These are phyloP conservation scores for Ophiostoma quercus DNA, from an alignment of 2,329 filamentous ascomycete genomes.

Conservation along the genomic window DNA sequence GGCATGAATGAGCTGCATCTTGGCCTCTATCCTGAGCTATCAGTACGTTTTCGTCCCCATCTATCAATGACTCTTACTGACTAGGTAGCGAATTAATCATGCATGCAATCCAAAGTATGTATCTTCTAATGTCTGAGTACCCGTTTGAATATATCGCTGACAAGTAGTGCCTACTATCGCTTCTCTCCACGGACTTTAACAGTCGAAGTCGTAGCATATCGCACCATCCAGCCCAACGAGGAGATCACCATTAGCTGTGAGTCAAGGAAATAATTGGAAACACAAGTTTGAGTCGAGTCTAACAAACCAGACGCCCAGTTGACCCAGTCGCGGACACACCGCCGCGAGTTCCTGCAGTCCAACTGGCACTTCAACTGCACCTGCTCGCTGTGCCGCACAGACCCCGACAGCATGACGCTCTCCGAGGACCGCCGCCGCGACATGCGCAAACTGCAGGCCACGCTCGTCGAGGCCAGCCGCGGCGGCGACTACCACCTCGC, in stretches of 20 bases:
- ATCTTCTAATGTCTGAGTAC: neutral
- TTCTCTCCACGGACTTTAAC: neutral
- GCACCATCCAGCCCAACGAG: neutral
- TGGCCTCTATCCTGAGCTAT: neutral
- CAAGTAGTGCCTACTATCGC: neutral
- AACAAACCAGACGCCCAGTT: slow-evolving; percentile 19
- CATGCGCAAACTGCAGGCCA: slow-evolving; percentile 24
- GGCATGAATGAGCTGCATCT: neutral
- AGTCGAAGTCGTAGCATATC: neutral
- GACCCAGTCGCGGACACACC: slow-evolving; percentile 22
- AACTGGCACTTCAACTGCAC: slow-evolving; percentile 32
- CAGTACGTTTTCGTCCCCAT: neutral
- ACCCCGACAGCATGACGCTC: slow-evolving; percentile 23
- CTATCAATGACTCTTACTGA: neutral
- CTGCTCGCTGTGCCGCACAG: slow-evolving; percentile 29
- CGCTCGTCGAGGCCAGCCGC: slow-evolving; percentile 30
- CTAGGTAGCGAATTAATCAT: neutral
- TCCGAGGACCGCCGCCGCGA: slow-evolving; percentile 29
- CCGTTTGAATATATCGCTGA: neutral
- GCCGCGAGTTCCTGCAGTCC: slow-evolving; percentile 23
- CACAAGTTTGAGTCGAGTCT: neutral
- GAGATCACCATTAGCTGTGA: neutral
- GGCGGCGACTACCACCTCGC: slow-evolving; percentile 21
- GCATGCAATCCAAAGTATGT: slow-evolving; percentile 3
- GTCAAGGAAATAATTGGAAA: neutral